Evolutionary conservation across 805 yeast genomes (phyloP), one percentile per base, ranked within the genome.

Genomic region (Zygosaccharomyces siamensis): DNA sequence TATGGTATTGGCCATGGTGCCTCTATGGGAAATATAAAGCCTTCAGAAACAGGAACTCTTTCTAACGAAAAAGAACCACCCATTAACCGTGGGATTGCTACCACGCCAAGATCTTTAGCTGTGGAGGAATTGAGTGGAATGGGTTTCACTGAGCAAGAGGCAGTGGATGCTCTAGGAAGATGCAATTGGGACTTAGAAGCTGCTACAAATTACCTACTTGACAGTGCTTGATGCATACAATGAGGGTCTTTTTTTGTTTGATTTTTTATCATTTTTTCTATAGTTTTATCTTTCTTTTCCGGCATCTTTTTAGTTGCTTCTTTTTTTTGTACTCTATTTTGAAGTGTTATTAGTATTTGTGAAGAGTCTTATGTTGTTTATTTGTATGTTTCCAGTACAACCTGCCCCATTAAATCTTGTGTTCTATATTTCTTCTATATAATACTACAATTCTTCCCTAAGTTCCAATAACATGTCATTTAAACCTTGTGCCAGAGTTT

Each of bases 191-290:
- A 86, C 60, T 68, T 89, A 48, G 89, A 84, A 54, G 83, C 83
- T 48, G 97, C 98, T n/a, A 86, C 96, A 1, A 90, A 90, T 64
- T 81, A 74, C 60, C 72, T 90, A 54, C 71, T 89, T 54, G 97
- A 89, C 61, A 74, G 80, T 51, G 86, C 88, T 45, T 82, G 52
- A 63, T 20, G 36, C 11, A 35, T 16, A 26, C 32, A 33, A 24
- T 27, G 46, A 18, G 20, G 20, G 20, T 18, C 20, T 18, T 18
- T 18, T 18, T 18, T 18, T 18, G 20, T 18, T 18, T 33, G 16
- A 33, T 33, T 33, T 33, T 33, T 41, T 11, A 12, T 41, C 12
- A n/a, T 18, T 30, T 30, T 28, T 30, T 30, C 10, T 28, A 16
- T 41, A 18, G 35, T 41, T 30, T 26, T 41, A 16, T 11, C 26